Base-by-base conservation (phyloP, 345 rosid species). In the Gossypium arboreum region DNA sequence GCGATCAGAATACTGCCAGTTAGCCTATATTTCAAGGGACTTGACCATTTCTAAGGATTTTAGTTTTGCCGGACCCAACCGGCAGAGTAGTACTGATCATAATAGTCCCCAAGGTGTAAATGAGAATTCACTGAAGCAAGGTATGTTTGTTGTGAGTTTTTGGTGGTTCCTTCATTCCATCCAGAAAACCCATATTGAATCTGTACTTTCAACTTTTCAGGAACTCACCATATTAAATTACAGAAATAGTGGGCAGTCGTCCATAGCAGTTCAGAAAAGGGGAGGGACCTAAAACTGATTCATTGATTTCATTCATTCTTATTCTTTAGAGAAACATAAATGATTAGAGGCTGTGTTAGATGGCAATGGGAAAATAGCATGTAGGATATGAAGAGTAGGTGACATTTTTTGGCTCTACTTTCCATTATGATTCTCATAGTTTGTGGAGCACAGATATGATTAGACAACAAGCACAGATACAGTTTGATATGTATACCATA, bases 1-100 rank as follows among this genome's bases (percentile, higher is more conserved):
- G 72, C 81, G 67, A 51, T 80, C 85, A 25, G 98, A 91, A n/a
- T 95, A 91, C 79, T 84, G 89, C 82, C 98, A 88, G 82, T 74
- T 86, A 68, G 86, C 85, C 11, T n/a, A 81, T 39, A 67, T 73
- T 54, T 34, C 87, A 68, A 77, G 73, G 12, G 82, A 76, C 20
- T 66, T 76, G 2, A 74, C 44, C 66, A 72, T 71, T 54, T 48
- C 87, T 71, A 75, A 76, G 11, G 83, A 76, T 13, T 62, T 76
- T 2, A 75, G 78, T 63, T 73, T 77, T 24, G 73, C 78, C 58
- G 79, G 61, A 9, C 43, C 73, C 57, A 39, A 47, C 13, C n/a
- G 74, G 72, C 75, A 20, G 63, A 34, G 7, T 34, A 57, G 68
- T 0, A 39, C 50, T 39, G 84, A 68, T 22, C 71, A n/a, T 52